A percentile compares a stretch with the other conserved stretches of the same genome.
Conservation (phyloP, 768 basidiomycete species). For the Crucibulum laeve region DNA sequence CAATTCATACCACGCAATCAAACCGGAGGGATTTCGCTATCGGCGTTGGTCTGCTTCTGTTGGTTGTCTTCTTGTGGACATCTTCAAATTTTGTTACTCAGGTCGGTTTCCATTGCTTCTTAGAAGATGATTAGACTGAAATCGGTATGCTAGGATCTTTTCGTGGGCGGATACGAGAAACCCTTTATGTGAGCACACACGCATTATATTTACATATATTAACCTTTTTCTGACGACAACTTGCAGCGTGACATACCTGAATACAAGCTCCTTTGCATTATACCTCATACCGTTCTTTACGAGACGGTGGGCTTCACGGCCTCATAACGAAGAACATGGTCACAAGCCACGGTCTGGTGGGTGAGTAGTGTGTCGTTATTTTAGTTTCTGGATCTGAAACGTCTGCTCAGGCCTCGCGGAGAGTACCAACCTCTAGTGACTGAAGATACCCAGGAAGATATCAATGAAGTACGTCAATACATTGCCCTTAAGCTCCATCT, state of each 20-base stretch:
- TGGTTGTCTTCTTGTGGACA: conserved; percentile 88
- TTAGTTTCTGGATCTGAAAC: no score
- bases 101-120: conserved; percentile 35
- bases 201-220: not conserved
- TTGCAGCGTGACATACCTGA: conserved; percentile 62
- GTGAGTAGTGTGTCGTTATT: no score
- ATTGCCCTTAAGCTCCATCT: no score
- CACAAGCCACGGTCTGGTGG: not conserved
- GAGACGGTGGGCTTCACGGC: conserved; percentile 14
- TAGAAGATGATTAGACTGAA: not conserved
- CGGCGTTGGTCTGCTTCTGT: conserved; percentile 66
- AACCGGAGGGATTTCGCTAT: conserved; percentile 34
- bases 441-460: conserved; percentile 5
- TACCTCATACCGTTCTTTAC: conserved; percentile 28
- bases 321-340: conserved; percentile 14
- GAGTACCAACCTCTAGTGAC: conserved; percentile 19
- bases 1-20: not conserved
- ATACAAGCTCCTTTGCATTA: conserved; percentile 76
- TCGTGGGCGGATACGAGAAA: conserved; percentile 72
- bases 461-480: not conserved
- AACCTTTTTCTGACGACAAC: not conserved
- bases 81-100: conserved; percentile 84
- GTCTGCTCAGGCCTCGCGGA: no score
- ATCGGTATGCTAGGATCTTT: conserved; percentile 34
- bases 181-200: conserved; percentile 65